Evolutionary conservation across 495 filamentous ascomycete genomes (phyloP), one percentile per base, ranked within the genome.

Genomic region (Daldinia vernicosa): DNA sequence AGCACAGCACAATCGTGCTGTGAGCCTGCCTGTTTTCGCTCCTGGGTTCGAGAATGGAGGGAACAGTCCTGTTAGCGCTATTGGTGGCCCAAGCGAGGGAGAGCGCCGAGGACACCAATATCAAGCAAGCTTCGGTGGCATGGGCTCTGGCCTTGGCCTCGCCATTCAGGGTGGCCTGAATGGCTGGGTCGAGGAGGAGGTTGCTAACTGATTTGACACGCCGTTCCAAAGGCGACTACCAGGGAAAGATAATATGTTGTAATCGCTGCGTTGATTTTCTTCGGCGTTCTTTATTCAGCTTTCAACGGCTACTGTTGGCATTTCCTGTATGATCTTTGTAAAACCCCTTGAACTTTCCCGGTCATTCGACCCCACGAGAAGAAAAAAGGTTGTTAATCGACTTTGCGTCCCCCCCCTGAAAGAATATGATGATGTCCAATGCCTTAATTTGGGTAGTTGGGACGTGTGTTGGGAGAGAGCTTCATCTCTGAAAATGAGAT

Each of bases 1-100:
- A 39, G 87, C 86, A 28, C 90, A 92, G 70, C 93, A 97, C 79
- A 91, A 88, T 73, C 90, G 93, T 32, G 92, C 93, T 43, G 92
- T 95, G 60, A 95, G 92, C 75, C 81, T 97, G 68, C 93, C 93
- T 0, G 93, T 83, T 6, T 83, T 88, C 47, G 84, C 84, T 1
- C 83, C 83, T 17, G 81, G 80, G 1, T 84, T 84, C 50, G 82
- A 85, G 78, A 85, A 85, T 52, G 83, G 83, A 28, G 80, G 77
- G 60, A 80, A 64, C 62, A 86, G 80, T 74, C 82, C 82, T 7
- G 79, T 80, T 63, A 82, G 80, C 63, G 74, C 80, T 26, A 77
- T 80, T 24, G 83, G 83, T 32, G 82, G 80, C 59, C 66, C 63
- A 19, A 75, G 74, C 58, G 80, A 81, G 24, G 79, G 78, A 37